phyloP scores from a whole-genome alignment of 176 grass and related monocot genomes.

The Eleusine coracana region DNA sequence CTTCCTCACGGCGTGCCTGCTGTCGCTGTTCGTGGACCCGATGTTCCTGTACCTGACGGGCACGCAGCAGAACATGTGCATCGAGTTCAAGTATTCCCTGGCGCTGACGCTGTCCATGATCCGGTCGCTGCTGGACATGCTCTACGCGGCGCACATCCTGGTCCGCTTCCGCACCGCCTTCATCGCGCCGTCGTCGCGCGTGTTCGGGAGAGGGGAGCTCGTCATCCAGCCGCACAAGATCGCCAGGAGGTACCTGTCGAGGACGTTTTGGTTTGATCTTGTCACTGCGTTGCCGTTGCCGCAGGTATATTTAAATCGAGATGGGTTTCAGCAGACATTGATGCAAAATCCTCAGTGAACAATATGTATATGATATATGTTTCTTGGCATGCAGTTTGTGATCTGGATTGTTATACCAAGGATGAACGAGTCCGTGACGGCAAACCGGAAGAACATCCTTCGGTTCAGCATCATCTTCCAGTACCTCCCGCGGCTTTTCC shows the following conservation, averaged over 20 bases:
- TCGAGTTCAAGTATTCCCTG: conserved; percentile 54
- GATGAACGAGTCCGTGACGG: conserved; percentile 56
- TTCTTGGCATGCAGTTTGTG: conserved; percentile 57
- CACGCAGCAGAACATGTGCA: conserved; percentile 54
- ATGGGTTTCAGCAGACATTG: not conserved
- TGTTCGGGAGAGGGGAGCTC: conserved; percentile 91
- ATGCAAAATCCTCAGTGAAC: not conserved
- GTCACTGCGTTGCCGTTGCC: conserved; percentile 82
- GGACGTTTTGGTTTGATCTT: conserved; percentile 75
- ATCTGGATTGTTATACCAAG: conserved; percentile 73
- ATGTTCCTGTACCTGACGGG: conserved; percentile 86
- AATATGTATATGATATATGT: not conserved
- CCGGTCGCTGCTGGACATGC: conserved; percentile 69
- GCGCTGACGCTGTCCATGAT: conserved; percentile 59
- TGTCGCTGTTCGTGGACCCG: conserved; percentile 89
- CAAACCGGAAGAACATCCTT: conserved; percentile 67
- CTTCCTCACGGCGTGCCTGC: conserved; percentile 66
- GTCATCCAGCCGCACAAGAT: conserved; percentile 82
- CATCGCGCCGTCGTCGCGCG: conserved; percentile 88
- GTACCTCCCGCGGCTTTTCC: conserved; percentile 87
- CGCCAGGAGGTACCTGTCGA: conserved; percentile 62
- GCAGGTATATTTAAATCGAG: conserved; percentile 51
- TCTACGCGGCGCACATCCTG: conserved; percentile 82
- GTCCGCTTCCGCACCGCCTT: conserved; percentile 84
- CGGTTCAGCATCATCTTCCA: conserved; percentile 82